A percentile compares a stretch with the other conserved stretches of the same genome.
phyloP scores from a whole-genome alignment of 495 filamentous ascomycete genomes.

The Oleoguttula mirabilis region DNA sequence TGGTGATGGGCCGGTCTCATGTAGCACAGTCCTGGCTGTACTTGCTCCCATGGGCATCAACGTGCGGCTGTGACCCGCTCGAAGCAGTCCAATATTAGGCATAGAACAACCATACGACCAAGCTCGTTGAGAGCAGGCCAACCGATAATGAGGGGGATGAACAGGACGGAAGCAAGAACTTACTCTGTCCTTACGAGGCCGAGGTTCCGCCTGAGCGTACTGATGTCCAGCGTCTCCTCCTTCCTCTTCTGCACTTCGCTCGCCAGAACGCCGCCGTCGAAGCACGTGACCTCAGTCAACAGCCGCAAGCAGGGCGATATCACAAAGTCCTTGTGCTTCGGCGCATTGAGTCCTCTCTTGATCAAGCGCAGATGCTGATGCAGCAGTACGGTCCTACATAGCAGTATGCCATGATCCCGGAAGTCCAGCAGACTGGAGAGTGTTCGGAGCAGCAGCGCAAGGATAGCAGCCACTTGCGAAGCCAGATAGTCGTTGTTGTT shows the following conservation, averaged over 20 bases:
- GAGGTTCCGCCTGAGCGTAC: slow-evolving; percentile 53
- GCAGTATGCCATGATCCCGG: slow-evolving; percentile 51
- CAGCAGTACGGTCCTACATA: slow-evolving; percentile 63
- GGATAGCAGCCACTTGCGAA: slow-evolving; percentile 59
- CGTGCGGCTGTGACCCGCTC: no score
- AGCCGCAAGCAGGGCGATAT: slow-evolving; percentile 74
- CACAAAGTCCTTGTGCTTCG: slow-evolving; percentile 66
- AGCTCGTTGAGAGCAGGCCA: no score
- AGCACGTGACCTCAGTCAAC: slow-evolving; percentile 62
- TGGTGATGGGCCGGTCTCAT: no score
- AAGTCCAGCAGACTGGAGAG: slow-evolving; percentile 60
- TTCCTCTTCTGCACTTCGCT: slow-evolving; percentile 55
- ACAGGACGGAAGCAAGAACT: slow-evolving; percentile 3
- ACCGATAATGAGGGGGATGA: not conserved
- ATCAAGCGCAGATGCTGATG: slow-evolving; percentile 61
- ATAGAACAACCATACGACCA: no score
- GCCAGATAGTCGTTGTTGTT: slow-evolving; percentile 62
- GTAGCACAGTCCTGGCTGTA: no score
- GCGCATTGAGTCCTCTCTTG: slow-evolving; percentile 55
- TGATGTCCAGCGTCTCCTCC: slow-evolving; percentile 52
- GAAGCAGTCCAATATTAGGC: no score
- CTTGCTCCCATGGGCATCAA: no score
- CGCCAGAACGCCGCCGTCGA: slow-evolving; percentile 69
- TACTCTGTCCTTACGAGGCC: slow-evolving; percentile 33
- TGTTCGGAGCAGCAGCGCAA: slow-evolving; percentile 64